Evolutionary conservation across 805 yeast species (phyloP).

Genomic region (Brettanomyces custersianus): DNA sequence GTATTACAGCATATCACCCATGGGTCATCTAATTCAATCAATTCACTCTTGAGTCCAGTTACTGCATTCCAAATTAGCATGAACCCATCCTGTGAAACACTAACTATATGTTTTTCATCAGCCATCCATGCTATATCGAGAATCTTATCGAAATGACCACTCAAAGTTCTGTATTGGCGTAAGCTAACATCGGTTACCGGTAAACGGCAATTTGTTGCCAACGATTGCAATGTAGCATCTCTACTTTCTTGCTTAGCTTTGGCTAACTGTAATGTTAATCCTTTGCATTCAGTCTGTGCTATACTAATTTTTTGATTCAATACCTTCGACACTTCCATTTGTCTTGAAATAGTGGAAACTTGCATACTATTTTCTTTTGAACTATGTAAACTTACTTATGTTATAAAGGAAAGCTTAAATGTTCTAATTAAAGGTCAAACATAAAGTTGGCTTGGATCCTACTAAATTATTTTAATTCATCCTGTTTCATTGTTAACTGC

Average conservation of each 20-base stretch:
- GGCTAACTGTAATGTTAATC: slow-evolving; percentile 17
- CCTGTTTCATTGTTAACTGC: no score
- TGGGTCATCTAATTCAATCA: slow-evolving; percentile 62
- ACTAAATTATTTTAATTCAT: no score
- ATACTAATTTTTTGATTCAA: slow-evolving; percentile 15
- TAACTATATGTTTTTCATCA: slow-evolving; percentile 51
- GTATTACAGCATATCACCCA: slow-evolving; percentile 75
- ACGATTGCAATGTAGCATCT: slow-evolving; percentile 19
- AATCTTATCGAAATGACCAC: slow-evolving; percentile 69
- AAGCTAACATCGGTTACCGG: slow-evolving; percentile 5
- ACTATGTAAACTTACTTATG: no score
- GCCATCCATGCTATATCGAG: slow-evolving; percentile 60
- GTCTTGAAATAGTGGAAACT: slow-evolving; percentile 9
- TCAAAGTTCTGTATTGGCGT: slow-evolving; percentile 26
- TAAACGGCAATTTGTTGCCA: slow-evolving; percentile 18
- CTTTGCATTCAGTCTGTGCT: slow-evolving; percentile 20
- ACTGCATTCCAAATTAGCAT: slow-evolving; percentile 76
- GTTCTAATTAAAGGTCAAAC: no score
- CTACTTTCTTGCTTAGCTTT: slow-evolving; percentile 19
- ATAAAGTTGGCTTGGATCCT: no score
- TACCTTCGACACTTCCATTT: slow-evolving; percentile 15
- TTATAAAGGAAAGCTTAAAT: no score
- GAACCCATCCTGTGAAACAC: slow-evolving; percentile 84
- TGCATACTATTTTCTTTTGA: no score
- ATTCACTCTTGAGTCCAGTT: slow-evolving; percentile 61